Evolutionary conservation across 1,284 basidiomycete genomes (phyloP).

Genomic region (Peniophora sp.): DNA sequence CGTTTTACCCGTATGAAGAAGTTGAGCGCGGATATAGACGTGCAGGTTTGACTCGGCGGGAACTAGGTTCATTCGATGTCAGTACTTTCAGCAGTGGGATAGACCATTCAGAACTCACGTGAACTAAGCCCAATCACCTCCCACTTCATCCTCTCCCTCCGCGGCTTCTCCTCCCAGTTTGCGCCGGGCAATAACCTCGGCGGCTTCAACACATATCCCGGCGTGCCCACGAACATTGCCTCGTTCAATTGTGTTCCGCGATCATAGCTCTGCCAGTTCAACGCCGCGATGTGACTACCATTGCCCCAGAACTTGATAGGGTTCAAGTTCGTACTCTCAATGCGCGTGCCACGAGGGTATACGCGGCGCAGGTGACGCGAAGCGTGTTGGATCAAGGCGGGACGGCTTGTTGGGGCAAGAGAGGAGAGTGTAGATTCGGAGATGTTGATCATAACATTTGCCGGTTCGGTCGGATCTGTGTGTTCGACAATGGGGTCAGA

Average conservation of each 20-base stretch:
- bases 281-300: constrained; percentile 52
- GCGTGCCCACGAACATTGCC: constrained; percentile 52
- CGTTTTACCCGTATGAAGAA: constrained; percentile 29
- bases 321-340: constrained; percentile 45
- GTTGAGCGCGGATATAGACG: constrained; percentile 33
- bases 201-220: constrained; percentile 52
- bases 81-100: background rate
- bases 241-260: constrained; percentile 43
- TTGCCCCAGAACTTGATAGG: constrained; percentile 49
- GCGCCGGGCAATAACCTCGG: constrained; percentile 19
- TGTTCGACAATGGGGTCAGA: constrained; percentile 7
- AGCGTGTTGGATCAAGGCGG: constrained; percentile 32
- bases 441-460: constrained; percentile 51
- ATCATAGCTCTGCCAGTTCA: constrained; percentile 55
- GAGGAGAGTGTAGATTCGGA: constrained; percentile 40
- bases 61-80: constrained; percentile 16
- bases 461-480: constrained; percentile 31
- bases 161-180: constrained; percentile 10
- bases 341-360: constrained; percentile 51
- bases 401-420: constrained; percentile 29
- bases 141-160: constrained; percentile 21
- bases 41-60: constrained; percentile 29
- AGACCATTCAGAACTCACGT: constrained; percentile 24
- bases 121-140: constrained; percentile 39
- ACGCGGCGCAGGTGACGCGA: constrained; percentile 43